Evolutionary conservation across 2,329 filamentous ascomycete genomes (phyloP).

Genomic region (Fusarium nurragi): DNA sequence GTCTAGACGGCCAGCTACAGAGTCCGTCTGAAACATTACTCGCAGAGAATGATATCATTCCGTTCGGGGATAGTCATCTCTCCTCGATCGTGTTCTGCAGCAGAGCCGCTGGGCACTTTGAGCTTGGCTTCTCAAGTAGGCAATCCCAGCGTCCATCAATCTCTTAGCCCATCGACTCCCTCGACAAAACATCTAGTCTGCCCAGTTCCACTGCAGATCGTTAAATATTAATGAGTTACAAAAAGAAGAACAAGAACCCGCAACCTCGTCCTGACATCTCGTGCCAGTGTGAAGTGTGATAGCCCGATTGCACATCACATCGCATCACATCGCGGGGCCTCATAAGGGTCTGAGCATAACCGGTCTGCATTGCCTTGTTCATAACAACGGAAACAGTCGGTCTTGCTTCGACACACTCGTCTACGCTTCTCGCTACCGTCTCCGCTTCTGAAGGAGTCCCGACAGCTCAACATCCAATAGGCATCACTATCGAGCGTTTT

Average conservation of each 20-base stretch:
- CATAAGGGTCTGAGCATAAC: constrained; percentile 9
- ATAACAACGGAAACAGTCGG: constrained; percentile 33
- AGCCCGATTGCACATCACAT: not conserved
- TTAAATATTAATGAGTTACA: not conserved
- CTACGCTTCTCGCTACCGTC: constrained; percentile 25
- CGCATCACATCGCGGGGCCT: constrained; percentile 16
- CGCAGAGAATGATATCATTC: constrained; percentile 5
- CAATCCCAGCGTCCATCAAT: constrained; percentile 26
- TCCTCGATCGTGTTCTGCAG: constrained; percentile 14
- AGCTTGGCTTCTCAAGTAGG: constrained; percentile 28
- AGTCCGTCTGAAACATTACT: not conserved
- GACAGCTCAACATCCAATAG: constrained; percentile 28
- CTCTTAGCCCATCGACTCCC: constrained; percentile 6
- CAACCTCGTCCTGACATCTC: not conserved
- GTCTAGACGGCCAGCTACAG: not conserved
- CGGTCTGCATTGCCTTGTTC: constrained; percentile 26
- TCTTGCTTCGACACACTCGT: constrained; percentile 27
- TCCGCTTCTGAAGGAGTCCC: constrained; percentile 34
- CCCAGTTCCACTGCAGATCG: constrained; percentile 2
- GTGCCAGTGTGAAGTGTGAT: constrained; percentile 1
- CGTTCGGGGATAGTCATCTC: not conserved
- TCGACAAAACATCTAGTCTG: constrained; percentile 11
- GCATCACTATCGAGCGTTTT: not conserved
- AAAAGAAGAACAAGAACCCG: not conserved
- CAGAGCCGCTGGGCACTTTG: constrained; percentile 7